phyloP scores from a whole-genome alignment of 169 alveolate genomes.

The Cryptosporidium baileyi region DNA sequence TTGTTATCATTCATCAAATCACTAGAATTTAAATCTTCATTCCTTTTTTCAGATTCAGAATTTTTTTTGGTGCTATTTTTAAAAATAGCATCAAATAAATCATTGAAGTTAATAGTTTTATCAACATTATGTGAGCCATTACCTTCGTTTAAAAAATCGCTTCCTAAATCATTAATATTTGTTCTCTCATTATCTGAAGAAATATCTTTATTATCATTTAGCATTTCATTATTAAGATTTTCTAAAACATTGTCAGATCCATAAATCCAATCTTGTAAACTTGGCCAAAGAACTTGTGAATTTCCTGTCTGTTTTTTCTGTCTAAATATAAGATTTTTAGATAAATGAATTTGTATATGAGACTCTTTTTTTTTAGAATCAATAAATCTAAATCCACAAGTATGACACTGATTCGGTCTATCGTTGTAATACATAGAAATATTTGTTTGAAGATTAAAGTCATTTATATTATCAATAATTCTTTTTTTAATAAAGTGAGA shows the following conservation, averaged over 20 bases:
- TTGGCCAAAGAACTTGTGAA: conserved; percentile 51
- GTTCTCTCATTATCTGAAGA: not conserved
- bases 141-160: not conserved
- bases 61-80: not conserved
- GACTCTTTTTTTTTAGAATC: conserved; percentile 54
- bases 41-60: not conserved
- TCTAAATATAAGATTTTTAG: conserved; percentile 61
- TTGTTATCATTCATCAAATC: not conserved
- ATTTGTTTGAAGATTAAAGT: conserved; percentile 38
- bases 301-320: conserved; percentile 30
- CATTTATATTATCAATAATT: conserved; percentile 33
- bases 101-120: not conserved
- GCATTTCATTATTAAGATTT: not conserved
- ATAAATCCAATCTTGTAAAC: conserved; percentile 54
- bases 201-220: not conserved
- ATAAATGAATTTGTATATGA: conserved; percentile 58
- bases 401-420: conserved; percentile 68
- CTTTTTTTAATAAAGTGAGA: conserved; percentile 56
- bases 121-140: not conserved
- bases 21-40: not conserved
- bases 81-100: conserved; percentile 3
- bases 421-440: conserved; percentile 41
- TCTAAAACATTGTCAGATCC: not conserved
- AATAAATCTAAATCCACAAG: conserved; percentile 56
- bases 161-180: not conserved